Evolutionary conservation across 2,329 filamentous ascomycete species (phyloP), one percentile per base, ranked within the genome.

Genomic region (Beauveria brongniartii): DNA sequence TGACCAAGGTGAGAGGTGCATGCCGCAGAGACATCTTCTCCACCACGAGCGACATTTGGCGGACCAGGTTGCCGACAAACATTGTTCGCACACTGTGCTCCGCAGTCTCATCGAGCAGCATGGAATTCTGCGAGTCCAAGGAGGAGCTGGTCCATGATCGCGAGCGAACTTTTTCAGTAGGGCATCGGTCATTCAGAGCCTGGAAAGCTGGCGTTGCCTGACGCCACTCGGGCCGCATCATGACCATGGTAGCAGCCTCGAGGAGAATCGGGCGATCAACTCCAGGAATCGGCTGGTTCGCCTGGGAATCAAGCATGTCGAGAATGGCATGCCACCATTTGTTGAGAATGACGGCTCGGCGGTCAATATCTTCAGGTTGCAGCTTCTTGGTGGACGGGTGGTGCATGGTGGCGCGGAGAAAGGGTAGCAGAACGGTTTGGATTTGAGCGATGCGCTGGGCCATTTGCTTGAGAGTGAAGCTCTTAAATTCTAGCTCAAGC

Each of bases 191-290:
- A 14, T 74, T 76, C 30, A 90, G 73, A 0, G 88, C 83, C 61
- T 84, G 82, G 69, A 89, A 87, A 22, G 81, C 83, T 4, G 85
- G 85, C 0, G 88, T 89, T 28, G 86, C 82, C 58, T 88, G 80
- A 64, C 90, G 85, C 92, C 92, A 97, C 75, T 97, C 92, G 0
- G 88, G 86, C 52, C 92, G 84, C 73, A 89, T 88, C 92, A 96
- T 96, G 69, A 97, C 85, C 58, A 88, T 84, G 54, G 88, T 86
- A 24, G 90, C 82, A 5, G 86, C 89, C 69, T 96, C 92, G 37
- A 96, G 81, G 48, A 96, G 84, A 3, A 86, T 82, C 0, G 91
- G 90, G 37, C 91, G 82, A 69, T 96, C 92, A n/a, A 91, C 87
- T 12, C 90, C 90, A 1, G 91, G 86, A 16, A 96, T 86, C 3